Evolutionary conservation across 1,284 basidiomycete genomes (phyloP), one percentile per base, ranked within the genome.

Genomic region (Malassezia cuniculi): DNA sequence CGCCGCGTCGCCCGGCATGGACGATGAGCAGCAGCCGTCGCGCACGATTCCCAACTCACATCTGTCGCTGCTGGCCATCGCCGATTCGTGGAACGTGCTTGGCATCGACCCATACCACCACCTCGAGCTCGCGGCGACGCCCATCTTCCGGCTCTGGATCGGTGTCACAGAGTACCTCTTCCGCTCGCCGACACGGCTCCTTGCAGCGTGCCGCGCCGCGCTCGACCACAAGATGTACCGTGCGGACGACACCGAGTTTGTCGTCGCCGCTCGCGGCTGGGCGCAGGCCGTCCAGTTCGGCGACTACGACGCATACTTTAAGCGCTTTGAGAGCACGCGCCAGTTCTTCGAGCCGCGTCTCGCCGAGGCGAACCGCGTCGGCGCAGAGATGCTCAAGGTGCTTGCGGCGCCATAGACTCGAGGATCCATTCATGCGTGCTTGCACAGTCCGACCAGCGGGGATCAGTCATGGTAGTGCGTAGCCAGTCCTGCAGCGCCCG

Each of bases 91-190:
- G 93, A 80, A 85, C 8, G 75, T 77, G 32, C 77, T 95, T 38
- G 73, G 73, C 4, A 87, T 95, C 64, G 77, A 84, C 41, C 93
- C 90, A 0, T 94, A 85, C 65, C 78, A 78, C 27, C 87, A 97
- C 70, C 78, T 97, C 45, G 77, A 82, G 18, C 77, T 97, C 28
- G 90, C 90, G 0, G 90, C 89, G 5, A 97, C 90, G 3, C 90
- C 93, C 0, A 77, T 95, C 35, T 97, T 97, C 71, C 78, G 87
- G 35, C 75, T 95, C 52, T 95, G 93, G 82, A 83, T 97, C 40
- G 93, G 90, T 27, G 86, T 95, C 7, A 86, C 87, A 4, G 89
- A 97, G 68, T 85, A 93, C 70, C 76, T 97, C 14, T 97, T 95
- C 72, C 76, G 81, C 35, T 74, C 72, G 6, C 79, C 46, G 2